Evolutionary conservation across 345 rosid genomes (phyloP).

Genomic region (Nephelium lappaceum): DNA sequence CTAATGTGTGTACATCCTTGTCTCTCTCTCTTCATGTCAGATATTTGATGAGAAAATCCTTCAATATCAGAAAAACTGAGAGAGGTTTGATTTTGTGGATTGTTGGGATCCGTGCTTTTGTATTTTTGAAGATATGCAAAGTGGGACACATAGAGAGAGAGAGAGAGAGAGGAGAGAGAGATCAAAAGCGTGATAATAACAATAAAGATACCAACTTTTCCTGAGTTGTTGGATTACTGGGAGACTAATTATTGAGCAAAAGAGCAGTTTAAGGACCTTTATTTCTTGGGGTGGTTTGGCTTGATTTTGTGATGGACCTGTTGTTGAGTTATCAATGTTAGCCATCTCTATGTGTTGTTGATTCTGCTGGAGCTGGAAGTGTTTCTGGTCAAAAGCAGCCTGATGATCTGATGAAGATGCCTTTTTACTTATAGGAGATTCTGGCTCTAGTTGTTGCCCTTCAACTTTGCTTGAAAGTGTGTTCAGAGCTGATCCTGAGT

Average conservation of each 20-base stretch:
- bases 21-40: slow-evolving; percentile 34
- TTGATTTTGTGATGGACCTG: slow-evolving; percentile 55
- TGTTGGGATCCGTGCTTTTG: slow-evolving; percentile 56
- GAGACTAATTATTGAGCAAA: slow-evolving; percentile 21
- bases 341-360: slow-evolving; percentile 39
- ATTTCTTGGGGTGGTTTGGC: slow-evolving; percentile 58
- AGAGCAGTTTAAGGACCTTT: slow-evolving; percentile 58
- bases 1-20: slow-evolving; percentile 12
- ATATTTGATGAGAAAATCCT: slow-evolving; percentile 47
- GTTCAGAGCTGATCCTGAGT: slow-evolving; percentile 86
- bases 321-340: slow-evolving; percentile 46
- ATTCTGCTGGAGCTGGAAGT: slow-evolving; percentile 20
- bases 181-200: slow-evolving; percentile 35
- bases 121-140: slow-evolving; percentile 36
- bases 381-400: slow-evolving; percentile 39
- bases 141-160: slow-evolving; percentile 7
- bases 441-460: slow-evolving; percentile 56
- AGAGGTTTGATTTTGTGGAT: slow-evolving; percentile 39
- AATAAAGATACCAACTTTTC: slow-evolving; percentile 40
- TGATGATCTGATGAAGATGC: slow-evolving; percentile 47
- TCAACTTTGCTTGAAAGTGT: slow-evolving; percentile 73
- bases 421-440: slow-evolving; percentile 79
- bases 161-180: slow-evolving; percentile 30
- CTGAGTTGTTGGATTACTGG: slow-evolving; percentile 40
- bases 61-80: slow-evolving; percentile 35